Evolutionary conservation across 768 basidiomycete species (phyloP).

Genomic region (Serendipita sp.): DNA sequence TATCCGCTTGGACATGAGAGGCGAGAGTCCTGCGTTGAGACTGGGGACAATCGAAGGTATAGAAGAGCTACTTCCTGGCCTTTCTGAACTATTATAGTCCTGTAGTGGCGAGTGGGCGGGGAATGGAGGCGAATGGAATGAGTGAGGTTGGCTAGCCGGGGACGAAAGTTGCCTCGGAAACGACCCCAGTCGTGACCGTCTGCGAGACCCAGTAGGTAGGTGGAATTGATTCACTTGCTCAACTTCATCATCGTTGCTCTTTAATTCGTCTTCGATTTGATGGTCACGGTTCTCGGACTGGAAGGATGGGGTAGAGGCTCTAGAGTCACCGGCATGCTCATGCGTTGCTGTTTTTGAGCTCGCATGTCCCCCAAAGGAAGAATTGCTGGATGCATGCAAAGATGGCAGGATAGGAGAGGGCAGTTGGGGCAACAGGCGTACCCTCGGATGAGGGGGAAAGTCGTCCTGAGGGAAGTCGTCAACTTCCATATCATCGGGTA

Average conservation of each 20-base stretch:
- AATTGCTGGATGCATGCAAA: neutral
- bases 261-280: neutral
- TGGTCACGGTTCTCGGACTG: neutral
- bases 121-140: constrained; percentile 15
- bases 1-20: neutral
- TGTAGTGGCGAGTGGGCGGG: neutral
- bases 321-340: neutral
- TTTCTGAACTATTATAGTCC: neutral
- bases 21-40: neutral
- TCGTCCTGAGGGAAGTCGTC: neutral
- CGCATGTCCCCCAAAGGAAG: neutral
- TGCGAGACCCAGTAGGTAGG: constrained; percentile 6
- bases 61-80: constrained; percentile 4
- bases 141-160: constrained; percentile 40
- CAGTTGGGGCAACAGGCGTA: neutral
- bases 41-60: neutral
- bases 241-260: neutral
- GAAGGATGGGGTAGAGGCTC: neutral
- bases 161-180: constrained; percentile 40
- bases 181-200: constrained; percentile 12
- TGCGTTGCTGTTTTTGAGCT: neutral
- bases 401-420: neutral
- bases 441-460: neutral
- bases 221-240: neutral
- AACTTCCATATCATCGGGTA: neutral